Conservation (phyloP, 1,284 basidiomycete genomes). For the Ganoderma sinense region DNA sequence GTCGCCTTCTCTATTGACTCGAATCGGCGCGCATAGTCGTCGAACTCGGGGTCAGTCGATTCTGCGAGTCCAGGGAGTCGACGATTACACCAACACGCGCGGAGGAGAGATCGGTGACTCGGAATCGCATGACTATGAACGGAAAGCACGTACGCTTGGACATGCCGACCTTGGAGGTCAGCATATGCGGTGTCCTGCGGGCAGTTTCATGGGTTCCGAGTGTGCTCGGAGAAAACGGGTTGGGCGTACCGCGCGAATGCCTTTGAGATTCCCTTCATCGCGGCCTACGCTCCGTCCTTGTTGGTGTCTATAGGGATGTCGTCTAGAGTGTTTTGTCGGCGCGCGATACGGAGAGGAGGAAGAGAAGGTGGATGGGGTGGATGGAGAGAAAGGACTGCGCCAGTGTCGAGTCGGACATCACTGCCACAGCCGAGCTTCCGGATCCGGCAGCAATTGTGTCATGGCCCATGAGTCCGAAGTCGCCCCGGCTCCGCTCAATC, state of each 20-base stretch:
- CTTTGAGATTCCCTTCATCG: slow-evolving; percentile 86
- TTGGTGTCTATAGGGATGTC: background rate
- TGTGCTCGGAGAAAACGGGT: background rate
- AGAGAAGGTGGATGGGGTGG: background rate
- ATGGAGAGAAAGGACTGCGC: background rate
- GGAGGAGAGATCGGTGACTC: slow-evolving; percentile 19
- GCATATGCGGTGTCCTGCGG: slow-evolving; percentile 80
- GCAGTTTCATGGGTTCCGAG: slow-evolving; percentile 11
- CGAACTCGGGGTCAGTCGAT: slow-evolving; percentile 88
- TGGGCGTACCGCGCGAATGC: slow-evolving; percentile 73
- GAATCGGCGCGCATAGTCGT: slow-evolving; percentile 85
- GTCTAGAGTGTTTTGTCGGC: background rate
- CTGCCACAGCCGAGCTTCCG: slow-evolving; percentile 15
- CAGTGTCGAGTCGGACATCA: slow-evolving; percentile 19
- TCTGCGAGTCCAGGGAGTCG: slow-evolving; percentile 51
- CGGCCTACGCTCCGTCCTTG: background rate
- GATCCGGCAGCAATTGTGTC: slow-evolving; percentile 19
- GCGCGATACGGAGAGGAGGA: background rate
- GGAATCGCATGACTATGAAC: slow-evolving; percentile 54
- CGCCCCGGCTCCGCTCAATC: slow-evolving; percentile 10
- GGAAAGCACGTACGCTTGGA: slow-evolving; percentile 79
- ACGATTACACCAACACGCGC: slow-evolving; percentile 10
- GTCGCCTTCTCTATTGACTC: slow-evolving; percentile 80
- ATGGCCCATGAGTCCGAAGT: slow-evolving; percentile 17
- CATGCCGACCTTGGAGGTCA: slow-evolving; percentile 88